Base-by-base conservation (phyloP, 2,329 filamentous ascomycete species). In the Trichoderma oligosporum region DNA sequence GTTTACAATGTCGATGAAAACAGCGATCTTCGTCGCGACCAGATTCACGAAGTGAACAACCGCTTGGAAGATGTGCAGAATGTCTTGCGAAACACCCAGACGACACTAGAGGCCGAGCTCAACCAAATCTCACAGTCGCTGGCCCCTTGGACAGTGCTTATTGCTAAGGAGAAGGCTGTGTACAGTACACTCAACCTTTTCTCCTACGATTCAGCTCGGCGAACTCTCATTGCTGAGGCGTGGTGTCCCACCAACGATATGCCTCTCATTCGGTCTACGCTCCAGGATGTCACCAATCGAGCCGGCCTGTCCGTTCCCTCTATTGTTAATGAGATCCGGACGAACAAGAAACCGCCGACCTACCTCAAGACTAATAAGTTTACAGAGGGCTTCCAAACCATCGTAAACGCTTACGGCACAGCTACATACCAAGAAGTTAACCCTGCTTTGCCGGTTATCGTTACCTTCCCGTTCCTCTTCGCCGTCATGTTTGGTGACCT, bases 401-500 rank as follows among this genome's bases (percentile, higher is more conserved):
- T 99, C 71, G 95, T 99, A 72, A 93, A 99, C 67, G 94, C 95
- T 25, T 99, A 99, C 69, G 95, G 94, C 69, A 97, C 94, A 39
- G 89, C 94, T 60, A 97, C 96, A 64, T 99, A 99, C 75, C 89
- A 89, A 65, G 94, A 99, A 76, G 89, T 97, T 72, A 99, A 99
- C 75, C 94, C 94, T 57, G 93, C 91, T 61, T 82, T 99, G 20
- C 93, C 93, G 35, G 94, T 96, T 51, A 91, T 97, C 64, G 87
- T 99, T 62, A 99, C 94, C 5, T 99, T 99, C 75, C 94, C 95
- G n/a, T 99, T 99, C 80, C 80, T 99, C 61, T 99, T 99, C 71
- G 94, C 94, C 48, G 94, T 99, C 83, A 99, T 99, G 94, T 99
- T 99, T 70, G 95, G 94, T 79, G 94, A 99, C 74, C 87, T 96